Evolutionary conservation across 352 stramenopile species (phyloP), one percentile per base, ranked within the genome.

Genomic region (Pythium vanterpoolii): DNA sequence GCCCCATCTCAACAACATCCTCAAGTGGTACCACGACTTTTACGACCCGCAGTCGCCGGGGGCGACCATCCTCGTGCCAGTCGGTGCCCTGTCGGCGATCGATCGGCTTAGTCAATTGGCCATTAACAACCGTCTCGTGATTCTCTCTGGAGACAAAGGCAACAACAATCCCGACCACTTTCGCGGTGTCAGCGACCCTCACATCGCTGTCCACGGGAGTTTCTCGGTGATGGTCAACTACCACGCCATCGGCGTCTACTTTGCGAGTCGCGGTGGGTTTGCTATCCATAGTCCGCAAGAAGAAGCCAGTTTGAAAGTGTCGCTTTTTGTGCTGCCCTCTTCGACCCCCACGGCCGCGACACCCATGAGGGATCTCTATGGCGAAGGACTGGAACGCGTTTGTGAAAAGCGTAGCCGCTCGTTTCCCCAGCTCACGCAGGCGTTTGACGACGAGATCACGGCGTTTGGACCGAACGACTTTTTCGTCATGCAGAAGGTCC

Each of bases 171-270:
- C 87, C 0, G 90, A 97, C 36, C 91, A 98, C 62, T 98, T 98
- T 60, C 65, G 78, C 21, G 90, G 89, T 5, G 63, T 97, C 18
- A 86, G 76, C 49, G 95, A 98, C 68, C 94, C 95, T 16, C 93
- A 98, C 66, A 98, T 98, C 33, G 95, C 95, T 0, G 83, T 98
- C 21, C 95, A 98, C 62, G 95, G 95, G 10, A 97, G 85, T 33
- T 98, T 98, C 64, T 97, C 87, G 2, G 83, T 98, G 49, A 98
- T 95, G 86, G 87, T 98, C 23, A 98, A 98, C 64, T 98, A 98
- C 68, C 93, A 98, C 64, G 90, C 90, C 4, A 96, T 98, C 57
- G 90, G 92, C 11, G 70, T 96, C 21, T 93, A 96, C 69, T 92
- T 96, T 56, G 94, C 89, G 21, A 96, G 82, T 64, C 79, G 88